Percentiles rank a stretch among this genome's conserved stretches.
phyloP scores from a whole-genome alignment of 2,329 filamentous ascomycete species.

The Exophiala sideris region DNA sequence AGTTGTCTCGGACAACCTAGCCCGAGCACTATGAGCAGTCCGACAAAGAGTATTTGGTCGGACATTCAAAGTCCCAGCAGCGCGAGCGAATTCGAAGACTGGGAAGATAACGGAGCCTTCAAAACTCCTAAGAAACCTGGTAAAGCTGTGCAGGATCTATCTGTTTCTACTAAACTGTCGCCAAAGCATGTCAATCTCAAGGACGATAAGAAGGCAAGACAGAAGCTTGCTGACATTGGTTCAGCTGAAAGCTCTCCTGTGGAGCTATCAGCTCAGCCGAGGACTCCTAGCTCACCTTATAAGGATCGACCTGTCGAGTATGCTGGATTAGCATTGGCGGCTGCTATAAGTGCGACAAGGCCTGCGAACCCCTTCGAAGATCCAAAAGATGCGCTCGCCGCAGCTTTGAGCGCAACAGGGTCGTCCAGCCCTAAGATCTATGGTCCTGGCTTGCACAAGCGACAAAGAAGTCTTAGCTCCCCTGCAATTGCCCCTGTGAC shows the following conservation, averaged over 20 bases:
- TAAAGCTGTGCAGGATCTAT: not conserved
- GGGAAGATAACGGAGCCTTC: not conserved
- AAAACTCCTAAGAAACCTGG: not conserved
- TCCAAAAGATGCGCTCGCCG: not conserved
- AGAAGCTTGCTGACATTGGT: not conserved
- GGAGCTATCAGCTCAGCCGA: constrained; percentile 7
- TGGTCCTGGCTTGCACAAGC: not conserved
- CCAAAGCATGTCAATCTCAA: not conserved
- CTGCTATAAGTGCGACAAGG: constrained; percentile 9
- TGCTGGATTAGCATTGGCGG: not conserved
- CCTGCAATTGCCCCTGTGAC: constrained; percentile 7
- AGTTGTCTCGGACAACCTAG: constrained; percentile 28
- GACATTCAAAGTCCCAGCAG: constrained; percentile 11
- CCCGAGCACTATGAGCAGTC: constrained; percentile 12
- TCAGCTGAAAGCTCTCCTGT: not conserved
- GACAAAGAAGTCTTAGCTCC: constrained; percentile 15
- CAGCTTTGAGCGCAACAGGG: constrained; percentile 9
- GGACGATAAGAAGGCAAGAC: not conserved
- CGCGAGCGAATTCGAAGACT: constrained; percentile 8
- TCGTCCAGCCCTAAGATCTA: not conserved
- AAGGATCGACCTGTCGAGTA: not conserved
- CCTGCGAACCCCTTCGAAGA: not conserved
- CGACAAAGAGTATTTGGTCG: constrained; percentile 17
- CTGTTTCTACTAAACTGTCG: constrained; percentile 1
- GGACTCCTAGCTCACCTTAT: not conserved